A percentile compares a stretch with the other conserved stretches of the same genome.
These are phyloP conservation scores for Asclepias syriaca DNA, from an alignment of 257 asterid genomes.

Conservation along the genomic window DNA sequence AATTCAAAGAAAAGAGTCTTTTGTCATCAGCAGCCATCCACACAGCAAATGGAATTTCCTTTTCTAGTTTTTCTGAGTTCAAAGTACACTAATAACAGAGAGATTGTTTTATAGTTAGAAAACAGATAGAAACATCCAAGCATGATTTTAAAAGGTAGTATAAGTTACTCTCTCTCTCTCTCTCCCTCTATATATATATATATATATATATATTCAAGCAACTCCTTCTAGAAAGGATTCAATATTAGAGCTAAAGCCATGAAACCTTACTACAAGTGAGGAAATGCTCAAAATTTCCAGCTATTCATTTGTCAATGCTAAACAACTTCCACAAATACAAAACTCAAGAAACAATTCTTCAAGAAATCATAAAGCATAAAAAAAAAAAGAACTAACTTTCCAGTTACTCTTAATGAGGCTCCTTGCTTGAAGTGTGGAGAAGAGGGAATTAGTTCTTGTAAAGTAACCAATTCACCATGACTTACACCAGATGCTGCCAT, in stretches of 20 bases:
- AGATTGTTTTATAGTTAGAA: not conserved
- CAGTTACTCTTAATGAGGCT: slow-evolving; percentile 73
- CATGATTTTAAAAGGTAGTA: not conserved
- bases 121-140: not conserved
- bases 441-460: slow-evolving; percentile 65
- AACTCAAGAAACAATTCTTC: not conserved
- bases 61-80: not conserved
- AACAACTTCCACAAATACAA: not conserved
- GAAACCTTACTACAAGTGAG: too few species aligned
- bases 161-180: not conserved
- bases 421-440: slow-evolving; percentile 71
- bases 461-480: slow-evolving; percentile 61
- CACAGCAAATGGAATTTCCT: not conserved
- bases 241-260: not conserved
- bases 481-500: slow-evolving; percentile 45
- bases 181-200: not conserved
- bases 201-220: not conserved
- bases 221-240: not conserved
- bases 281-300: not conserved
- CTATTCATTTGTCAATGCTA: not conserved
- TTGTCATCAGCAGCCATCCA: not conserved
- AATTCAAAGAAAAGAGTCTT: not conserved
- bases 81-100: not conserved
- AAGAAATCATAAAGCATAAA: not conserved
- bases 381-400: slow-evolving; percentile 46